These are phyloP conservation scores for Ziziphus jujuba DNA, from an alignment of 306 rosid genomes.

Conservation along the genomic window DNA sequence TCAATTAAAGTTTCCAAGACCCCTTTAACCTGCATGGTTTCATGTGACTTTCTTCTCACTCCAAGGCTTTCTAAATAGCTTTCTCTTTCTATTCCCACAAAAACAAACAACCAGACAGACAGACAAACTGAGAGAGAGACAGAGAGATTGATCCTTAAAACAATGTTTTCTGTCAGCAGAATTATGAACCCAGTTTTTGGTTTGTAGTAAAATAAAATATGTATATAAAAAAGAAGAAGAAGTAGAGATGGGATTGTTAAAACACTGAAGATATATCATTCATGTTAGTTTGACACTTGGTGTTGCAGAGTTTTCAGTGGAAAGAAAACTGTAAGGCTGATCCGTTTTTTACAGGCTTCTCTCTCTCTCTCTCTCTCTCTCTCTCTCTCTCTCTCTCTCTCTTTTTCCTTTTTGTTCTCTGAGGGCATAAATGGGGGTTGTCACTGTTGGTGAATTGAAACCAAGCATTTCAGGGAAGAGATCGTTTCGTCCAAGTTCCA, in stretches of 20 bases:
- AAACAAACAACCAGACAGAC: slow-evolving; percentile 26
- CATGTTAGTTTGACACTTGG: slow-evolving; percentile 19
- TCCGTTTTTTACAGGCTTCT: not conserved
- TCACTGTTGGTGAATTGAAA: slow-evolving; percentile 85
- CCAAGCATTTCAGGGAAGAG: slow-evolving; percentile 95
- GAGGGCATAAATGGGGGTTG: slow-evolving; percentile 75
- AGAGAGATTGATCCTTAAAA: slow-evolving; percentile 35
- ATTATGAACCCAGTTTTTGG: slow-evolving; percentile 15
- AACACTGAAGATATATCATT: not conserved
- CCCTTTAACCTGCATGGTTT: slow-evolving; percentile 54
- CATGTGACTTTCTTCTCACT: slow-evolving; percentile 54
- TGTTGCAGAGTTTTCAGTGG: slow-evolving; percentile 18
- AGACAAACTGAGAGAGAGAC: slow-evolving; percentile 16
- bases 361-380: too few relatives aligned
- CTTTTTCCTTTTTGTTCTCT: too few relatives aligned
- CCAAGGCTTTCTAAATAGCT: slow-evolving; percentile 14
- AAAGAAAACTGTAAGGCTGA: not conserved
- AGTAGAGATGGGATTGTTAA: slow-evolving; percentile 3
- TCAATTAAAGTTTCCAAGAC: slow-evolving; percentile 45
- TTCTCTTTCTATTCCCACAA: slow-evolving; percentile 25
- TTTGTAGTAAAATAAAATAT: slow-evolving; percentile 10
- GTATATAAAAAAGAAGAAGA: too few relatives aligned
- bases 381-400: too few relatives aligned
- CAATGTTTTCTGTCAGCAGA: slow-evolving; percentile 21
- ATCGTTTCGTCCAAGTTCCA: slow-evolving; percentile 85